Evolutionary conservation across 2,329 filamentous ascomycete species (phyloP).

Genomic region (Aureobasidium subglaciale): DNA sequence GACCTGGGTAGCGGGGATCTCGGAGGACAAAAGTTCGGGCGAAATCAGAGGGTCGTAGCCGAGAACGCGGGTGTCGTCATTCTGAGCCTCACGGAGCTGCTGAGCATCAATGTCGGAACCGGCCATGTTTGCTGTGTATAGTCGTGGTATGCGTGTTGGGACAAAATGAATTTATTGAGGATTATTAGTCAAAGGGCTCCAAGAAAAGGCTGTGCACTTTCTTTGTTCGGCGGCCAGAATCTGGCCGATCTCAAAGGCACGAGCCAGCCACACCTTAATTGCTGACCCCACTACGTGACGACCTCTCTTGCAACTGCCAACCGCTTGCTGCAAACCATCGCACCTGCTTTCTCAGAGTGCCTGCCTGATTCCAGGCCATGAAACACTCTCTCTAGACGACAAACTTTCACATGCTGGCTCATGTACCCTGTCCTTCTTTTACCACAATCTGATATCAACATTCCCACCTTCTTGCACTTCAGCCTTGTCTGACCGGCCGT

Average conservation of each 20-base stretch:
- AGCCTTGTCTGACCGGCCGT: neutral
- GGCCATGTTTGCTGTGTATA: slow-evolving; percentile 3
- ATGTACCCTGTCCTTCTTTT: neutral
- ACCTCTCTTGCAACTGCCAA: too few relatives aligned
- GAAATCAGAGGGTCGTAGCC: slow-evolving; percentile 92
- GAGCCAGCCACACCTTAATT: neutral
- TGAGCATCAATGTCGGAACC: slow-evolving; percentile 1
- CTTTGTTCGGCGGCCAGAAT: too few relatives aligned
- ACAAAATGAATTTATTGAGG: neutral
- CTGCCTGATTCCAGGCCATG: slow-evolving; percentile 2
- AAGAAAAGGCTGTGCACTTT: neutral
- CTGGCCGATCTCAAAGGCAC: neutral
- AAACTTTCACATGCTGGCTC: slow-evolving; percentile 8
- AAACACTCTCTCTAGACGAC: slow-evolving; percentile 10
- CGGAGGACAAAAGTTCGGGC: slow-evolving; percentile 75
- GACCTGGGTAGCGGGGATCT: slow-evolving; percentile 61
- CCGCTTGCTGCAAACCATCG: too few relatives aligned
- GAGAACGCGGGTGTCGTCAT: slow-evolving; percentile 48
- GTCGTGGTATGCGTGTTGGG: neutral
- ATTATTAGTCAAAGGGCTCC: neutral
- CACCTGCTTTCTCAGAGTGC: neutral
- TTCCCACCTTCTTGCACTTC: neutral
- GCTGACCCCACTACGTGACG: neutral
- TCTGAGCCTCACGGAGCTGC: slow-evolving; percentile 10
- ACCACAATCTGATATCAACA: neutral